Conservation (phyloP, 2,329 filamentous ascomycete species). For the Monosporascus sp. region DNA sequence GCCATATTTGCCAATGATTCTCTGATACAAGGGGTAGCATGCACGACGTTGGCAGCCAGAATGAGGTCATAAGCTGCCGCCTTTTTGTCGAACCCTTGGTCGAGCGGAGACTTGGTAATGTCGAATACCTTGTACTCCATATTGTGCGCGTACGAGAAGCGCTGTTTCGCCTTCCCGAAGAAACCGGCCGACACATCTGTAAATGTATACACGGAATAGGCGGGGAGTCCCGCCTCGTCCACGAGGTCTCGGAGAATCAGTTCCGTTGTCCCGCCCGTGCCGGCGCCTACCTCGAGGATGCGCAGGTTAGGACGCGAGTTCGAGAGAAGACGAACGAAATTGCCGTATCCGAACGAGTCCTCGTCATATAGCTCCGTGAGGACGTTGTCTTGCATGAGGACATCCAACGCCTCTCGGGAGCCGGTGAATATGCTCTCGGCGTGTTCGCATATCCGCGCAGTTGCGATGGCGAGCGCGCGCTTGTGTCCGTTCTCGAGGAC, state of each 20-base stretch:
- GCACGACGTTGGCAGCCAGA: conserved; percentile 23
- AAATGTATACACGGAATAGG: conserved; percentile 18
- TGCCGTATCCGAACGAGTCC: conserved; percentile 17
- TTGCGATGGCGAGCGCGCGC: conserved; percentile 10
- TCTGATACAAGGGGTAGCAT: conserved; percentile 19
- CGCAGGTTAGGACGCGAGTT: conserved; percentile 10
- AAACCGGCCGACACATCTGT: conserved; percentile 24
- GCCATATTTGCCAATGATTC: conserved; percentile 19
- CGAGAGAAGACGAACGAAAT: conserved; percentile 13
- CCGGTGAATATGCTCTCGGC: conserved; percentile 17
- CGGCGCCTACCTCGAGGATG: conserved; percentile 21
- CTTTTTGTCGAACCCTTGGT: conserved; percentile 25
- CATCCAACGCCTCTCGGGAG: conserved; percentile 20
- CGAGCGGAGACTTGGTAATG: conserved; percentile 20
- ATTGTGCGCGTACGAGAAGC: conserved; percentile 15
- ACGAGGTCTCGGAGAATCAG: conserved; percentile 16
- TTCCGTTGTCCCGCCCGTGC: conserved; percentile 22
- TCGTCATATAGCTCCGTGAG: conserved; percentile 25
- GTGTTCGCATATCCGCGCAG: conserved; percentile 16
- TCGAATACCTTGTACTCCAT: conserved; percentile 26
- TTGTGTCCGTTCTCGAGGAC: conserved; percentile 13
- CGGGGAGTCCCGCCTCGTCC: conserved; percentile 12
- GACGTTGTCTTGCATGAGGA: conserved; percentile 25
- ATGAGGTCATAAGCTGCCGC: conserved; percentile 22
- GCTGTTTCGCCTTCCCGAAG: conserved; percentile 19